Conservation (phyloP, 305 asterid species). For the Plantago coronopus region DNA sequence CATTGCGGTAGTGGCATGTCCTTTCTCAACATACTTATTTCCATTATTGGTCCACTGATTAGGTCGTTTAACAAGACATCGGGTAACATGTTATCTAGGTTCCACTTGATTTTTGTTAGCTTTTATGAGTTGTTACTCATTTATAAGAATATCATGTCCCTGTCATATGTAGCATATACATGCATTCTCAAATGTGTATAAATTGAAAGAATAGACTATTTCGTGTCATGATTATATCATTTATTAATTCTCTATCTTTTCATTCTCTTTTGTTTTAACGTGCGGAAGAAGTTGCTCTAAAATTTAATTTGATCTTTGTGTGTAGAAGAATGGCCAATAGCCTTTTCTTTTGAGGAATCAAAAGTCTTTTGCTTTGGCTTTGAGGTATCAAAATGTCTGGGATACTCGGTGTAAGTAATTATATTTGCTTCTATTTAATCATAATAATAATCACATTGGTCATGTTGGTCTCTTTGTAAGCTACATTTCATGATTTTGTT, state of each 20-base stretch:
- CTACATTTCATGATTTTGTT: no score
- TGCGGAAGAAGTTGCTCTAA: constrained; percentile 6
- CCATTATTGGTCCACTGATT: neutral
- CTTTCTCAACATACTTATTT: neutral
- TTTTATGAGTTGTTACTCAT: no score
- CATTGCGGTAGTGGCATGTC: no score
- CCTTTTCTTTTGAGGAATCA: constrained; percentile 32
- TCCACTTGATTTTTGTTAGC: neutral
- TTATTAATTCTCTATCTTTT: constrained; percentile 19
- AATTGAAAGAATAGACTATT: constrained; percentile 11
- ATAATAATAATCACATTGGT: neutral
- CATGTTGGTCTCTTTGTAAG: no score
- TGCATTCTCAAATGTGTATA: neutral
- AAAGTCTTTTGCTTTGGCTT: constrained; percentile 22
- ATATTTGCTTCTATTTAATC: constrained; percentile 13
- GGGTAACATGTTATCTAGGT: neutral
- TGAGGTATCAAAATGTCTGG: constrained; percentile 38
- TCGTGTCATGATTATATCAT: neutral
- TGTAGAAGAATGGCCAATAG: constrained; percentile 33
- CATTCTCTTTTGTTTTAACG: constrained; percentile 27
- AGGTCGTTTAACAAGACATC: neutral
- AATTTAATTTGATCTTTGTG: constrained; percentile 20
- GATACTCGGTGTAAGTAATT: constrained; percentile 42
- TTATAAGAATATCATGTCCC: neutral
- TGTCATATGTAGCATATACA: constrained; percentile 3